Base-by-base conservation (phyloP, 1,139 yeast species). In the Casaregolazyma lundiana region DNA sequence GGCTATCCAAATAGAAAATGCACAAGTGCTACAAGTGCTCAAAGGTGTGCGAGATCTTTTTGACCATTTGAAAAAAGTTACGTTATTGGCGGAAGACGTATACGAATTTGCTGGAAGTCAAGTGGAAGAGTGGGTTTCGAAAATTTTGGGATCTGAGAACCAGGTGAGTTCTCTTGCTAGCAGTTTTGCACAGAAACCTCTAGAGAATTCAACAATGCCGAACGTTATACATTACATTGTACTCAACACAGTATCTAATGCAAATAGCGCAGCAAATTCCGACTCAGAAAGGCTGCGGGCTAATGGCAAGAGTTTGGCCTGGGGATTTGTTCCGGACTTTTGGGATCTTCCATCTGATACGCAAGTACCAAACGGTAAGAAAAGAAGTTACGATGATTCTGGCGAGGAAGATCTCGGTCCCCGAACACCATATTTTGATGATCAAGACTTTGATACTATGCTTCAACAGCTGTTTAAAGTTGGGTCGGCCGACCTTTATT, bases 401-500 rank as follows among this genome's bases (percentile, higher is more conserved):
- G 15, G 6, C 11, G 32, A 26, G 15, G 6, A 26, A 5, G 15
- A 15, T 6, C 4, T 2, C 15, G 15, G 15, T 7, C 6, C 32
- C 3, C 13, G 7, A 6, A 8, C 24, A 6, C 13, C 32, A 15
- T 26, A 26, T 11, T n/a, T 22, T 24, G 41, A 38, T 15, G 17
- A 38, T 24, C 17, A 15, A 20, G 41, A 38, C 6, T 24, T 48
- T 36, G 50, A 48, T 16, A 21, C 20, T 6, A 38, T 48, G 18
- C 35, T 48, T 30, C 41, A 38, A 29, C 49, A 48, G 38, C 37
- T 48, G 3, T 46, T 48, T 24, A 34, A 36, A 8, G 54, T 41
- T 32, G 40, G 30, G 2, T 11, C 40, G 4, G 36, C 41, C 3
- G 35, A 42, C 37, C 21, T 29, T 30, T 39, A 18, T 8, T 39